These are phyloP conservation scores for Pseudonitzschia multiseries DNA, from an alignment of 108 stramenopile species.

Conservation along the genomic window DNA sequence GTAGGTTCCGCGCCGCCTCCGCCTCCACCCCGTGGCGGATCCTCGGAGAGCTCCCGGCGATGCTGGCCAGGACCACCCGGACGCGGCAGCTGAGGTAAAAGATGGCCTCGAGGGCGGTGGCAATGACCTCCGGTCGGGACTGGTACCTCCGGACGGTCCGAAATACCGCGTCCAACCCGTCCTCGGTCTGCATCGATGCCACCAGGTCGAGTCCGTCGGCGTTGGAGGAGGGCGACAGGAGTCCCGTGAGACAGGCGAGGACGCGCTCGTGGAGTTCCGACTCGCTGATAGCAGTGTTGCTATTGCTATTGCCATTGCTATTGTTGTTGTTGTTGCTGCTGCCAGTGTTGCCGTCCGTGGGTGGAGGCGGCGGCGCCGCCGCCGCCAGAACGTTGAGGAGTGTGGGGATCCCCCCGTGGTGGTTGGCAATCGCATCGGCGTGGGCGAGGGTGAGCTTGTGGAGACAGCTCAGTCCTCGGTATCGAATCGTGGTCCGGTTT, in stretches of 20 bases:
- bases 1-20: not conserved
- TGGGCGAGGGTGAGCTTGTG: not conserved
- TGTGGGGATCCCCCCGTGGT: conserved; percentile 8
- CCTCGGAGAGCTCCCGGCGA: not conserved
- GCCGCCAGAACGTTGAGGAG: conserved; percentile 3
- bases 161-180: conserved; percentile 4
- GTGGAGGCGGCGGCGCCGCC: not conserved
- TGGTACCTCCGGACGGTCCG: conserved; percentile 8
- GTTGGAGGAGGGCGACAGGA: conserved; percentile 9
- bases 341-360: not conserved
- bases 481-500: not conserved
- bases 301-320: too few species aligned
- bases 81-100: conserved; percentile 8
- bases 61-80: conserved; percentile 11
- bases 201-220: conserved; percentile 14
- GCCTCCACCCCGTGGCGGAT: not conserved
- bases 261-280: not conserved
- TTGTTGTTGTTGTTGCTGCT: too few species aligned
- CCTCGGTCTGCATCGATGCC: not conserved
- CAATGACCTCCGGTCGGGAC: not conserved
- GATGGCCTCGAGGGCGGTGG: not conserved
- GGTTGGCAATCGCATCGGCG: conserved; percentile 10
- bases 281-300: not conserved
- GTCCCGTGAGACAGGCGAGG: not conserved
- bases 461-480: not conserved